Base-by-base conservation (phyloP, 192 early-diverging fungal species). In the Backusella liffmaniae region DNA sequence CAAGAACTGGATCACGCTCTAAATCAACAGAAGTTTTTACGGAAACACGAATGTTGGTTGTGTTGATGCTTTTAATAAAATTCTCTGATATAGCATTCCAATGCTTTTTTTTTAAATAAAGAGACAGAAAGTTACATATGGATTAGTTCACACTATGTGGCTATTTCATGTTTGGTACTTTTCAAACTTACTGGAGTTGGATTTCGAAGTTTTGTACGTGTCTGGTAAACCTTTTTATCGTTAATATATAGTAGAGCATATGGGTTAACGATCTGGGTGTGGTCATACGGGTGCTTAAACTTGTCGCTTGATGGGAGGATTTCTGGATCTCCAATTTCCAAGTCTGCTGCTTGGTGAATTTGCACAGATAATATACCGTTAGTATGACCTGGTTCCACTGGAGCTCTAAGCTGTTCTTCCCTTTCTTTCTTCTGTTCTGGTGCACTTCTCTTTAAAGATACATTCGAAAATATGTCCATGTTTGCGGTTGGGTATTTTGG, bases 51-150 rank as follows among this genome's bases (percentile, higher is more conserved):
- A 79, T 56, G 30, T 18, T 72, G 3, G 78, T 44, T 6, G 53
- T 51, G 5, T 66, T 16, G 39, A 51, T 41, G 21, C 75, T 62
- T 12, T 42, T 66, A 29, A 79, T 72, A 41, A 79, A 72, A 41
- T 72, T 53, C 37, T 79, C 78, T n/a, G 74, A 68, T 13, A 75
- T 70, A 32, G 78, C 70, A 26, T 79, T 79, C 78, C 78, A 79
- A 72, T 79, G 73, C 73, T 77, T 18, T 29, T 36, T 21, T 30
- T 23, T 26, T 39, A 5, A 49, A 66, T 34, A 29, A 26, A 37
- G 36, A 32, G 29, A 70, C 32, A 7, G 16, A 59, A 76, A 13
- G 16, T 21, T 5, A n/a, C 41, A 29, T 26, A 77, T 10, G 3
- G 23, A 65, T 56, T 44, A 21, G 3, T 65, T 13, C 0, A 23